phyloP scores from a whole-genome alignment of 805 yeast genomes.

The Starmerella bombi region DNA sequence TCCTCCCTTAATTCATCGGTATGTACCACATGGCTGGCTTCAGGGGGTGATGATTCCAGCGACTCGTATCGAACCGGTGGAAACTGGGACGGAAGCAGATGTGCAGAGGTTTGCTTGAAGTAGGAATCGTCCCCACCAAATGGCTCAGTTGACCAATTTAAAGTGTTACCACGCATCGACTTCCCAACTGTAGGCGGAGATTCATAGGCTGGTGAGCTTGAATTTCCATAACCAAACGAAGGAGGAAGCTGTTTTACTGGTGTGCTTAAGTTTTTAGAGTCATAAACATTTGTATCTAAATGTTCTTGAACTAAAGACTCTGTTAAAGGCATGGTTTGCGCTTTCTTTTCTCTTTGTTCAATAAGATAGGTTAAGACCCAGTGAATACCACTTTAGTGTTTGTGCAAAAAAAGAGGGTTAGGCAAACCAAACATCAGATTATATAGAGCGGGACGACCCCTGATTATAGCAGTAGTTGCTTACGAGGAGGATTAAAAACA shows the following conservation, averaged over 20 bases:
- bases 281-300: too few species aligned
- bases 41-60: conserved; percentile 15
- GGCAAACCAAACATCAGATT: too few species aligned
- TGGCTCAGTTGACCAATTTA: conserved; percentile 4
- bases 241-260: conserved; percentile 15
- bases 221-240: conserved; percentile 15
- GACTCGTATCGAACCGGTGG: conserved; percentile 4
- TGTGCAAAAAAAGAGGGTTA: too few species aligned
- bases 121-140: not conserved
- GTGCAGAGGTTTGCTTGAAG: not conserved
- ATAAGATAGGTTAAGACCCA: too few species aligned
- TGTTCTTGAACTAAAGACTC: too few species aligned
- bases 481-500: too few species aligned
- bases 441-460: too few species aligned
- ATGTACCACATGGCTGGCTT: not conserved
- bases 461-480: too few species aligned
- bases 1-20: not conserved
- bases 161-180: too few species aligned
- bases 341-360: too few species aligned
- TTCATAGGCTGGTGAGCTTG: conserved; percentile 17
- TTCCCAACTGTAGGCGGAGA: conserved; percentile 11
- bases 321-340: too few species aligned
- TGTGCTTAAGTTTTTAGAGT: conserved; percentile 2
- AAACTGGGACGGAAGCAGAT: conserved; percentile 14
- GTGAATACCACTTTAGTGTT: too few species aligned